phyloP scores from a whole-genome alignment of 1,284 basidiomycete genomes.

The Cryptococcus wingfieldii region DNA sequence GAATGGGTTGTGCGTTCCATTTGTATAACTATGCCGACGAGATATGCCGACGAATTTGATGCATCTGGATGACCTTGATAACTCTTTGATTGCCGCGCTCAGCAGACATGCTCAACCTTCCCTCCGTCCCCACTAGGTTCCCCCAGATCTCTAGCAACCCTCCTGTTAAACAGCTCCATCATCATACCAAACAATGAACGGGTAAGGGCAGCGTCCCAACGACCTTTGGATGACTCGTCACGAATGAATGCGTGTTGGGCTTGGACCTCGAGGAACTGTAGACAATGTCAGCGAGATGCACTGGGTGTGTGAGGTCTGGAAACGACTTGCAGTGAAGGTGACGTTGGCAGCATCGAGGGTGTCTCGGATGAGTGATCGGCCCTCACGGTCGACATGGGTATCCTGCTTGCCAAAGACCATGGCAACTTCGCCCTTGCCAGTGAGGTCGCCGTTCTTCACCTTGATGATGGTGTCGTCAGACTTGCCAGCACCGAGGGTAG shows the following conservation, averaged over 20 bases:
- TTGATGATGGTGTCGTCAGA: slow-evolving; percentile 67
- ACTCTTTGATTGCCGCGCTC: slow-evolving; percentile 11
- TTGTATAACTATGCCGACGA: too few relatives aligned
- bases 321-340: slow-evolving; percentile 57
- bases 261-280: slow-evolving; percentile 82
- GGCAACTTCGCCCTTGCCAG: slow-evolving; percentile 73
- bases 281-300: not conserved
- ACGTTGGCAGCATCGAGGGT: slow-evolving; percentile 73
- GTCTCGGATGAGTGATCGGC: slow-evolving; percentile 74
- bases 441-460: slow-evolving; percentile 68
- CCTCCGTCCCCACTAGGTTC: slow-evolving; percentile 53
- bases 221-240: slow-evolving; percentile 81
- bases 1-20: too few relatives aligned
- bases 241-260: slow-evolving; percentile 92
- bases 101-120: slow-evolving; percentile 74
- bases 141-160: slow-evolving; percentile 75
- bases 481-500: slow-evolving; percentile 78
- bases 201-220: slow-evolving; percentile 88
- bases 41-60: too few relatives aligned
- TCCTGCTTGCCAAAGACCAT: slow-evolving; percentile 95
- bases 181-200: slow-evolving; percentile 74
- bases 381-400: slow-evolving; percentile 80
- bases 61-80: too few relatives aligned
- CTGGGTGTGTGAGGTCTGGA: not conserved
- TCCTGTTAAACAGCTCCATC: slow-evolving; percentile 89